Evolutionary conservation across 495 filamentous ascomycete genomes (phyloP), one percentile per base, ranked within the genome.

Genomic region (Aspergillus steynii): DNA sequence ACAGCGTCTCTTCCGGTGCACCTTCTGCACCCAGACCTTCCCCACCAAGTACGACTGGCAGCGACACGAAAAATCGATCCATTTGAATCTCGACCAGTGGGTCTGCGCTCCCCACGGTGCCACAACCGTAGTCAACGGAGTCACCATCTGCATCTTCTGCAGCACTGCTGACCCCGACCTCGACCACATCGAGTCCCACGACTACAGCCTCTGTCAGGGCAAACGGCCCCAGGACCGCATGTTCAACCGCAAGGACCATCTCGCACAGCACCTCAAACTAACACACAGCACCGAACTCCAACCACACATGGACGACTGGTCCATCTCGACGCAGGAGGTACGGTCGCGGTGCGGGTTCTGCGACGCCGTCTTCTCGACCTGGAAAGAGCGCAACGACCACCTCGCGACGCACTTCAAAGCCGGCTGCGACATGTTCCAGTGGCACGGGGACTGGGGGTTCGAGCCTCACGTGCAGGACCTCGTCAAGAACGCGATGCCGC

Each of bases 211-310:
- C 12, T 93, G 90, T 63, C 82, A 84, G 52, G 85, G 88, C 63
- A 25, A 26, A 29, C 27, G 25, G 1, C 20, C 20, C 1, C 79
- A 87, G 14, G 81, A 85, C 45, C 83, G 89, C 8, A 88, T 86
- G 4, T 94, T 92, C 68, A 90, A 89, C 59, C 83, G 90, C n/a
- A 94, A 93, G 71, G 90, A 92, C 65, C 90, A 94, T 68, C 80
- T 94, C 0, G 77, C 87, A 5, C 90, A 94, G 62, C 90, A 94
- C 65, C 74, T 94, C 15, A 83, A 87, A 34, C 80, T 91, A 3
- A 83, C 90, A 25, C 90, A 94, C 68, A 75, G 80, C 42, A 82
- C 85, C 56, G 84, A 85, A 56, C 86, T 89, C 56, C 70, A 79
- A 8, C 67, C 77, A 12, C 63, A 76, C 3, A 89, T 92, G 83